Base-by-base conservation (phyloP, 805 yeast genomes). In the Barnettozyma salicaria region DNA sequence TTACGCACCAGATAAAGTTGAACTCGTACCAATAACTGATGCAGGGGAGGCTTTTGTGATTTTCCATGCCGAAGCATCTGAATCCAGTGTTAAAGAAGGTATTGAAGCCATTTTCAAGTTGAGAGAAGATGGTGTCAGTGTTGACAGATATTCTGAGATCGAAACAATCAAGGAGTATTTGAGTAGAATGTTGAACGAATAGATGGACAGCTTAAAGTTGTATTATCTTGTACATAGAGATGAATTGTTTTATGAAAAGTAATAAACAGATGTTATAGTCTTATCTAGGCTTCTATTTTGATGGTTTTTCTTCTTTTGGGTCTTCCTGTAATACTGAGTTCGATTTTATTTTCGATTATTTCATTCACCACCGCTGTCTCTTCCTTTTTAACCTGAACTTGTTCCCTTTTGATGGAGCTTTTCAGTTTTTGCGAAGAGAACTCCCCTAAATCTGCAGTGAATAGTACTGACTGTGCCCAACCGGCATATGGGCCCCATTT, bases 381-480 rank as follows among this genome's bases (percentile, higher is more conserved):
- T 21, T 32, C 41, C 30, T 11, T 26, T 29, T 36, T 43, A 27
- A 13, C 17, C 24, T 58, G 18, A 19, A 36, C 44, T 17, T 37
- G 36, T 12, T 35, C 24, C 22, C 11, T 14, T n/a, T 11, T 19
- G 3, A 40, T 27, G 19, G 56, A 47, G 41, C 13, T 77, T 59
- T 1, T 92, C 92, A 50, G 78, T 80, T 38, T n/a, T n/a, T n/a
- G n/a, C n/a, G n/a, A n/a, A n/a, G 83, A 73, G 40, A 85, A 67
- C 42, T 83, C 88, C 34, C 63, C 61, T 38, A 89, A 67, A 53
- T 88, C 96, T 6, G 88, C 85, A 0, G 97, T 81, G 60, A 89
- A 89, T 40, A 89, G 65, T 9, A 90, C 87, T n/a, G 90, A 82
- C 53, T 90, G 98, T 0, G 97, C 97, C 98, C 98, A 92, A 1